A percentile compares a stretch with the other conserved stretches of the same genome.
Evolutionary conservation across 139 green algal species (phyloP).

Genomic region (Pseudopediastrum boryanum): DNA sequence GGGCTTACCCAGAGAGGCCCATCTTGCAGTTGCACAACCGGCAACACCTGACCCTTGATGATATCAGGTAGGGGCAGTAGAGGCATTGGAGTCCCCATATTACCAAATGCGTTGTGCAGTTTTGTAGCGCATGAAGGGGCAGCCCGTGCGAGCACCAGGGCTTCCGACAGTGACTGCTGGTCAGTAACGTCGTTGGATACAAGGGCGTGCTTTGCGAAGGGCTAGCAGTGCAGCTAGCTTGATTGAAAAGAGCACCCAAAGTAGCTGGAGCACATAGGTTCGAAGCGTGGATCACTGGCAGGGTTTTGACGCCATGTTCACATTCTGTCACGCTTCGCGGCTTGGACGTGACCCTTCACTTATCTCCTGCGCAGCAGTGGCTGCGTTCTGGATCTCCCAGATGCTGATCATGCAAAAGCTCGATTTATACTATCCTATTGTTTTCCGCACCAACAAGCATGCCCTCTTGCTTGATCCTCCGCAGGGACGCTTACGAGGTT

Average conservation of each 20-base stretch:
- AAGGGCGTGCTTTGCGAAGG: neutral
- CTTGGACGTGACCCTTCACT: neutral
- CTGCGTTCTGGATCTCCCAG: neutral
- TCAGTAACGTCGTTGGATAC: neutral
- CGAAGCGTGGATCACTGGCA: neutral
- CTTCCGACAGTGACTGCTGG: neutral
- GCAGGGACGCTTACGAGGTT: constrained; percentile 31
- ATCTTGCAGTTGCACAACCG: constrained; percentile 24
- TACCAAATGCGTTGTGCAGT: neutral
- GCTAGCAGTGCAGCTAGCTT: neutral
- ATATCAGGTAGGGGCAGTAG: constrained; percentile 1
- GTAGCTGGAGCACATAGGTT: no score
- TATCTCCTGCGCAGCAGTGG: neutral
- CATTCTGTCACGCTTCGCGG: neutral
- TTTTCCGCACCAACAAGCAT: no score
- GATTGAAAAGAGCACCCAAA: neutral
- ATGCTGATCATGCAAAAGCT: neutral
- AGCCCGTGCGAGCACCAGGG: neutral
- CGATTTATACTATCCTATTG: no score
- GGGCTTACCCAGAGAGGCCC: neutral
- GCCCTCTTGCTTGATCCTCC: no score
- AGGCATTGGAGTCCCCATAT: neutral
- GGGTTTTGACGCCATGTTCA: neutral
- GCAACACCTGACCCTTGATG: constrained; percentile 5
- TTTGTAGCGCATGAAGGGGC: neutral